Evolutionary conservation across 495 filamentous ascomycete species (phyloP).

Genomic region (Pseudevernia furfuracea): DNA sequence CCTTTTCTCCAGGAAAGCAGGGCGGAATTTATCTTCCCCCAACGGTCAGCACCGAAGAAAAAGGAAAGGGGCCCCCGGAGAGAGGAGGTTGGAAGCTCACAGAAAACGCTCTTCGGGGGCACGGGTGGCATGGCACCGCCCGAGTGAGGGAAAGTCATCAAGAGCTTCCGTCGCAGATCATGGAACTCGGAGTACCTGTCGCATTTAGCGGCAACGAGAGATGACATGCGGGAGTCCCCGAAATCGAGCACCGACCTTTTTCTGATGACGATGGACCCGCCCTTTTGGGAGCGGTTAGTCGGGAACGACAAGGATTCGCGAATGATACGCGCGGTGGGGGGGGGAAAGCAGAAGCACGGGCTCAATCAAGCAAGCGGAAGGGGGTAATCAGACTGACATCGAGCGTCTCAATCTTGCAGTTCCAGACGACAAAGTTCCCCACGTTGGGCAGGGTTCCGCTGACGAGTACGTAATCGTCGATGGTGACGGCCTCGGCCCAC

Average conservation of each 20-base stretch:
- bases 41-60: conserved; percentile 2
- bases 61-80: no score
- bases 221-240: no score
- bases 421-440: conserved; percentile 70
- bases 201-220: background rate
- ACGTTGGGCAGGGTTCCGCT: conserved; percentile 53
- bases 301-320: background rate
- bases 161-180: conserved; percentile 49
- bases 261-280: conserved; percentile 52
- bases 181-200: conserved; percentile 68
- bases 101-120: conserved; percentile 63
- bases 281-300: conserved; percentile 33
- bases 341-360: no score
- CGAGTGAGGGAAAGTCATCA: conserved; percentile 58
- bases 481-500: conserved; percentile 59
- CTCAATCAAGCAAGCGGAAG: no score
- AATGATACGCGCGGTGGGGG: background rate
- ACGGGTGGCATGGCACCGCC: conserved; percentile 55
- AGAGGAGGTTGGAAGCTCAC: conserved; percentile 38
- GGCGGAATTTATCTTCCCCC: conserved; percentile 55
- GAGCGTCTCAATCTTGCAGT: conserved; percentile 60
- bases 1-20: conserved; percentile 59
- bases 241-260: conserved; percentile 42
- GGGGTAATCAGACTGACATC: conserved; percentile 46
- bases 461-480: conserved; percentile 61